These are phyloP conservation scores for Ophiocordyceps sinensis DNA, from an alignment of 2,329 filamentous ascomycete genomes.

Conservation along the genomic window DNA sequence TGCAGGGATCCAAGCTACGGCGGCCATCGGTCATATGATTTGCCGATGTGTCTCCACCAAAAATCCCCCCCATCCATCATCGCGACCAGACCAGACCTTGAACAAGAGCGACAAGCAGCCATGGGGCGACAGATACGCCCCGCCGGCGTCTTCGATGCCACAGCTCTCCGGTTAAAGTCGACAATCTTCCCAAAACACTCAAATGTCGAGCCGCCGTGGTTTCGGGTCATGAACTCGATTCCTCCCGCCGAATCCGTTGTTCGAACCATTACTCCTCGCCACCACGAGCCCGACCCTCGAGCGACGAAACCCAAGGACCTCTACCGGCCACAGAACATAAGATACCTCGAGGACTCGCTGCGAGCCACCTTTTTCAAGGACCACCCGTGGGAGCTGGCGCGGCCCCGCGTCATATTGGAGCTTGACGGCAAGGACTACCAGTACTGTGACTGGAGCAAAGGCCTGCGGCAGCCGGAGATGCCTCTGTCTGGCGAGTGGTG, in stretches of 20 bases:
- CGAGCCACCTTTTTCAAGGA: conserved; percentile 76
- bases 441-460: conserved; percentile 64
- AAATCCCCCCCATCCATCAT: conserved; percentile 4
- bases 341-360: conserved; percentile 72
- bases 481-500: conserved; percentile 76
- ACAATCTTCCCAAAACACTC: conserved; percentile 19
- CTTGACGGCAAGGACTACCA: conserved; percentile 69
- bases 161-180: conserved; percentile 28
- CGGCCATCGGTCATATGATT: conserved; percentile 8
- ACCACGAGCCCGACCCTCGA: conserved; percentile 26
- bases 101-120: conserved; percentile 1
- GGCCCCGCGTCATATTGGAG: conserved; percentile 75
- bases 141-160: conserved; percentile 31
- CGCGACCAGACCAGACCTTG: too few relatives aligned
- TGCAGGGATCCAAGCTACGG: neutral
- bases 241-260: conserved; percentile 45
- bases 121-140: conserved; percentile 32
- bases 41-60: conserved; percentile 6
- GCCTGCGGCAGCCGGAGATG: conserved; percentile 58
- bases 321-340: conserved; percentile 65
- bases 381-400: conserved; percentile 92
- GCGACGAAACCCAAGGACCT: conserved; percentile 48
- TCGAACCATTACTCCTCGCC: conserved; percentile 35
- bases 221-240: conserved; percentile 32
- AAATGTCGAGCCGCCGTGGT: conserved; percentile 31